phyloP scores from a whole-genome alignment of 2,329 filamentous ascomycete species.

The Cladosporium sp. region DNA sequence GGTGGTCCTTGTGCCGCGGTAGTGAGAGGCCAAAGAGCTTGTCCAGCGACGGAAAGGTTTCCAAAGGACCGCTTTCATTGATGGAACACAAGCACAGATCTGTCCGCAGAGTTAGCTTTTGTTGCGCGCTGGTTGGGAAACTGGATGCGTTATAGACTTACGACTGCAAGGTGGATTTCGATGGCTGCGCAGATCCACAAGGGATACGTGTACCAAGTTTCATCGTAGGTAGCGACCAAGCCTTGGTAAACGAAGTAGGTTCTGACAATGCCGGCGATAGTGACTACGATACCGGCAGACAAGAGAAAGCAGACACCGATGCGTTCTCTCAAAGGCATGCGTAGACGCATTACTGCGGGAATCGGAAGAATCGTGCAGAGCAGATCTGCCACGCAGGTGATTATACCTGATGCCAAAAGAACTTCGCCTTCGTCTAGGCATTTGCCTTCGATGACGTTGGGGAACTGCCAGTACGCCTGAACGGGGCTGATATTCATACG shows the following conservation, averaged over 20 bases:
- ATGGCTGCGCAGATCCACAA: slow-evolving; percentile 45
- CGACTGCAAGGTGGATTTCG: slow-evolving; percentile 45
- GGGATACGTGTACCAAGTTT: slow-evolving; percentile 43
- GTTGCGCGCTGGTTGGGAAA: not conserved
- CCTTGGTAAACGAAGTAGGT: slow-evolving; percentile 44
- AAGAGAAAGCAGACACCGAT: slow-evolving; percentile 38
- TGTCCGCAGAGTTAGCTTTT: slow-evolving; percentile 10
- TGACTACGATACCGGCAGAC: slow-evolving; percentile 40
- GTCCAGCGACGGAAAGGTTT: slow-evolving; percentile 3
- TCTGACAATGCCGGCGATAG: slow-evolving; percentile 38
- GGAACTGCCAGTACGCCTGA: slow-evolving; percentile 39
- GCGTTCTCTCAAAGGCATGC: slow-evolving; percentile 40
- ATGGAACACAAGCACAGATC: slow-evolving; percentile 37
- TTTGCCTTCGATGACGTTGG: slow-evolving; percentile 26
- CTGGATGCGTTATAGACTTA: slow-evolving; percentile 26
- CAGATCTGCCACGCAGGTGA: slow-evolving; percentile 42
- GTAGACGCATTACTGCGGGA: slow-evolving; percentile 38
- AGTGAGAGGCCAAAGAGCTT: not conserved
- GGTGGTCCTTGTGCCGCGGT: not conserved
- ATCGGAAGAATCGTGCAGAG: slow-evolving; percentile 41
- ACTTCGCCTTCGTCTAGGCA: slow-evolving; percentile 40
- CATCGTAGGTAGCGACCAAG: slow-evolving; percentile 39
- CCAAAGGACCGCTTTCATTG: slow-evolving; percentile 31
- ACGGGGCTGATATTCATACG: slow-evolving; percentile 30
- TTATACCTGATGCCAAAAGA: slow-evolving; percentile 37